Conservation (phyloP, 768 basidiomycete species). For the Naematelia aurantialba region DNA sequence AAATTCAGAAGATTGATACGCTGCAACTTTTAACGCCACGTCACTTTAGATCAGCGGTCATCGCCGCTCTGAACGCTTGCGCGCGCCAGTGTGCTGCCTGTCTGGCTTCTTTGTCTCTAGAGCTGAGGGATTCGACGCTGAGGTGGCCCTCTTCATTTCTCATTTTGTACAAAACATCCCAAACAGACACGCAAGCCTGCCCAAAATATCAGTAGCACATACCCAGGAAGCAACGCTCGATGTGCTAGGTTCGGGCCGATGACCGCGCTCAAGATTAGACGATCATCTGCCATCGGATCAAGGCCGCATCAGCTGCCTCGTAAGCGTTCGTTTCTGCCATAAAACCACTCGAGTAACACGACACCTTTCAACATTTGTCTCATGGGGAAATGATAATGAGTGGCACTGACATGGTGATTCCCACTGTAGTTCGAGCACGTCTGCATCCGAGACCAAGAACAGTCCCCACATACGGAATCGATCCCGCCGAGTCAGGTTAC, state of each 20-base stretch:
- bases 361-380: too few relatives aligned
- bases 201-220: background rate
- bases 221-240: background rate
- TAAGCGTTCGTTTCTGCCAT: slow-evolving; percentile 1
- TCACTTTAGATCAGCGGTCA: background rate
- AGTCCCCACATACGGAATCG: slow-evolving; percentile 2
- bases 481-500: slow-evolving; percentile 11
- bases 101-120: background rate
- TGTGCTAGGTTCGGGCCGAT: background rate
- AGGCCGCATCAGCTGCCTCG: slow-evolving; percentile 3
- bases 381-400: too few relatives aligned
- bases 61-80: background rate
- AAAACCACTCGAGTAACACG: too few relatives aligned
- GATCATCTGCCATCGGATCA: background rate
- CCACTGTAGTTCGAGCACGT: background rate
- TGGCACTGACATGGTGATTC: background rate
- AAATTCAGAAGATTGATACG: background rate
- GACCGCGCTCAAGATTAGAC: background rate
- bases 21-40: background rate
- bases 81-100: background rate
- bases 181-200: background rate
- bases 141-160: background rate
- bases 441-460: background rate
- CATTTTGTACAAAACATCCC: background rate
- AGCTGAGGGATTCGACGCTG: background rate